A percentile compares a stretch with the other conserved stretches of the same genome.
Evolutionary conservation across 2,329 filamentous ascomycete species (phyloP).

Genomic region (Fusarium sp.): DNA sequence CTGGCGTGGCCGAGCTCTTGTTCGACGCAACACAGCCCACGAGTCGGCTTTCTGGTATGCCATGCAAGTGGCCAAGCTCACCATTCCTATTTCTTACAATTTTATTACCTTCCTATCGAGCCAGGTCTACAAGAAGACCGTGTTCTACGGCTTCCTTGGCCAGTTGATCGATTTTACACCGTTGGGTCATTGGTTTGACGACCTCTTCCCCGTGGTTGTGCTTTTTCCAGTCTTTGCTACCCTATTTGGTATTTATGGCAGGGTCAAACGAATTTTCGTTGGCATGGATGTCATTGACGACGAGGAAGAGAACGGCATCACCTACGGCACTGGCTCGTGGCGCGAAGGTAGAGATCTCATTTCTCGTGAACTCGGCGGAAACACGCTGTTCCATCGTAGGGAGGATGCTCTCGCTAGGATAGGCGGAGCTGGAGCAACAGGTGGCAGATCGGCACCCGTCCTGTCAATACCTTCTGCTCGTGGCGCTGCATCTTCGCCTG

Average conservation of each 20-base stretch:
- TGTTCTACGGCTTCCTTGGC: constrained; percentile 90
- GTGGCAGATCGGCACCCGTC: constrained; percentile 56
- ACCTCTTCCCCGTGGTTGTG: constrained; percentile 88
- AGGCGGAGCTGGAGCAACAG: constrained; percentile 42
- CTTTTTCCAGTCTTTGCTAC: constrained; percentile 87
- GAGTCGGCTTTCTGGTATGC: constrained; percentile 98
- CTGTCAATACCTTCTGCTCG: constrained; percentile 60
- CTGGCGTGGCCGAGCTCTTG: constrained; percentile 95
- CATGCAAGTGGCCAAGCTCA: constrained; percentile 90
- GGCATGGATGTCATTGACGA: constrained; percentile 80
- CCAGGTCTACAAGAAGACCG: constrained; percentile 78
- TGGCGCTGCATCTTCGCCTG: constrained; percentile 50
- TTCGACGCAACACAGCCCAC: constrained; percentile 88
- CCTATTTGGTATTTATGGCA: constrained; percentile 89
- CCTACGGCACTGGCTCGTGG: constrained; percentile 85
- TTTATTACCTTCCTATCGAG: constrained; percentile 89
- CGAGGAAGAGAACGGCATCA: constrained; percentile 70
- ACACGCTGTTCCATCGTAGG: constrained; percentile 63
- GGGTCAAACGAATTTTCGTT: constrained; percentile 82
- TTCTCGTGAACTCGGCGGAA: constrained; percentile 81
- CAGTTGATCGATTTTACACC: constrained; percentile 84
- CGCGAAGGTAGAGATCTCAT: constrained; percentile 92
- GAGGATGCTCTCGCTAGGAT: constrained; percentile 55
- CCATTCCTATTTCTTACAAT: constrained; percentile 93
- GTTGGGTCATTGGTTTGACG: constrained; percentile 85